Evolutionary conservation across 129 eudicot species (phyloP).

Genomic region (Helichrysum umbraculigerum): DNA sequence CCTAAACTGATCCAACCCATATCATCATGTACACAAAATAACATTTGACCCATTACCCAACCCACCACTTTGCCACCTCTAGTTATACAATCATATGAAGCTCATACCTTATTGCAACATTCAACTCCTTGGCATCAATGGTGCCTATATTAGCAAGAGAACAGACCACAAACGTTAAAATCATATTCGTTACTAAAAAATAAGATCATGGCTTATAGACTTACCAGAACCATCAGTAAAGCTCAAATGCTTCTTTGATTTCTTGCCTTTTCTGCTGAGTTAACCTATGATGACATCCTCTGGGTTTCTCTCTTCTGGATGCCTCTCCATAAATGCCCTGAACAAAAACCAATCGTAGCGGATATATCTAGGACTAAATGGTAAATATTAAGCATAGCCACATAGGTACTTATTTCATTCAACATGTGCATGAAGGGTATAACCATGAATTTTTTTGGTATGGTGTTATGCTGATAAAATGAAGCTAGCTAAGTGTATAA

Average conservation of each 20-base stretch:
- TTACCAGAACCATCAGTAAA: constrained; percentile 92
- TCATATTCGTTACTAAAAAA: not conserved
- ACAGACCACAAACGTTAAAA: constrained; percentile 9
- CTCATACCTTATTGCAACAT: constrained; percentile 92
- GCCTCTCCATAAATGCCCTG: constrained; percentile 44
- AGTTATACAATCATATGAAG: constrained; percentile 1
- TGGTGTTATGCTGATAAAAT: no score
- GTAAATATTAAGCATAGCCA: not conserved
- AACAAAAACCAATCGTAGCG: not conserved
- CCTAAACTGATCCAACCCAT: not conserved
- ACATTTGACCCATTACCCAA: constrained; percentile 5
- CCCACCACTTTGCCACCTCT: not conserved
- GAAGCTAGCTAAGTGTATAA: not conserved
- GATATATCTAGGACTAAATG: constrained; percentile 5
- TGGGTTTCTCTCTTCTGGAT: constrained; percentile 64
- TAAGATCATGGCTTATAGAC: not conserved
- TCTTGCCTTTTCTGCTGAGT: constrained; percentile 88
- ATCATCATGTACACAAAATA: not conserved
- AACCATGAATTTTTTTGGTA: not conserved
- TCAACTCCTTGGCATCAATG: constrained; percentile 94
- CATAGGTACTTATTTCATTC: not conserved
- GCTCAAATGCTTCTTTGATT: constrained; percentile 97
- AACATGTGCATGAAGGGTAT: not conserved
- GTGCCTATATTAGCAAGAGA: constrained; percentile 54
- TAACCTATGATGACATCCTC: constrained; percentile 78